These are phyloP conservation scores for Pichia gijzeniarum DNA, from an alignment of 805 yeast genomes.

Conservation along the genomic window DNA sequence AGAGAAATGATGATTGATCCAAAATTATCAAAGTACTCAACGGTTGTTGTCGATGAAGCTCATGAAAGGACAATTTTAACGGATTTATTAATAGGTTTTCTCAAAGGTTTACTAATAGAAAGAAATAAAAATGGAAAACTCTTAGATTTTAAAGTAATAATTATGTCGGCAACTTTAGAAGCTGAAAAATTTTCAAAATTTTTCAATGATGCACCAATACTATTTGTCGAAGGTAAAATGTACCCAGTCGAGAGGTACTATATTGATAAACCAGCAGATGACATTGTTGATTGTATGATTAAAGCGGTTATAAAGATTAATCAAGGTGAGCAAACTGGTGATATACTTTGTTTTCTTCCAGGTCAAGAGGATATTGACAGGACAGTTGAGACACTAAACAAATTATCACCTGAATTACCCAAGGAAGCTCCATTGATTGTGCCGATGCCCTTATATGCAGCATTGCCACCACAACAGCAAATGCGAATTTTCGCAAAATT, in stretches of 20 bases:
- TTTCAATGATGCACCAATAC: constrained; percentile 72
- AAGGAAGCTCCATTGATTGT: constrained; percentile 68
- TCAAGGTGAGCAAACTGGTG: constrained; percentile 76
- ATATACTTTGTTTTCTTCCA: constrained; percentile 84
- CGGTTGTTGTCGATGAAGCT: constrained; percentile 89
- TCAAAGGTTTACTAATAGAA: constrained; percentile 53
- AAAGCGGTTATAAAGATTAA: constrained; percentile 75
- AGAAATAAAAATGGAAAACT: constrained; percentile 38
- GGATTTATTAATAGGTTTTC: constrained; percentile 82
- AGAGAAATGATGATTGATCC: constrained; percentile 83
- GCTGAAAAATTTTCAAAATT: constrained; percentile 81
- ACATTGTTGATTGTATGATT: constrained; percentile 73
- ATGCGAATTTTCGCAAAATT: constrained; percentile 67
- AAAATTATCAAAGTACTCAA: constrained; percentile 55
- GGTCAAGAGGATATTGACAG: constrained; percentile 98
- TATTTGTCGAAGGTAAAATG: constrained; percentile 85
- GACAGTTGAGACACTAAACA: constrained; percentile 55
- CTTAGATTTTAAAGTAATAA: constrained; percentile 54
- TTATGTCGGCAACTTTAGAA: constrained; percentile 97
- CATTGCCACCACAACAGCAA: constrained; percentile 81
- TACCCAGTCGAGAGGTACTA: constrained; percentile 75
- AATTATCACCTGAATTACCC: constrained; percentile 59
- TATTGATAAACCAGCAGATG: constrained; percentile 60
- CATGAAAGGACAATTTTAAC: constrained; percentile 94
- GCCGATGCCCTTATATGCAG: constrained; percentile 87